phyloP scores from a whole-genome alignment of 768 basidiomycete genomes.

The Crucibulum laeve region DNA sequence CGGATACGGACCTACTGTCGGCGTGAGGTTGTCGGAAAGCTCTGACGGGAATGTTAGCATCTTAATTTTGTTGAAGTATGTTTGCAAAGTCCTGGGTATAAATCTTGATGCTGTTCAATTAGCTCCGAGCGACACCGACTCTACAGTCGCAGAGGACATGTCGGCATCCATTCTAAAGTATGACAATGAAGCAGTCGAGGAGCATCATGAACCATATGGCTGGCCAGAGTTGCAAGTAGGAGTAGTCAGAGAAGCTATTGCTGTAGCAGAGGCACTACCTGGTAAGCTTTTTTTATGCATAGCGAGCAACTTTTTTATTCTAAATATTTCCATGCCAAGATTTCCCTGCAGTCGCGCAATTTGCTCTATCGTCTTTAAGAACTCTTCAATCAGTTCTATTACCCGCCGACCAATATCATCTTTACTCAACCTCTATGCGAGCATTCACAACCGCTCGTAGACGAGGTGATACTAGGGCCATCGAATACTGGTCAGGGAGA shows the following conservation, averaged over 20 bases:
- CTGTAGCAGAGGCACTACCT: constrained; percentile 86
- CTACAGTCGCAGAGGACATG: constrained; percentile 5
- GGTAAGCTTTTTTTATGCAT: constrained; percentile 41
- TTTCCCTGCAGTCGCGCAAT: constrained; percentile 79
- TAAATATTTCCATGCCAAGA: constrained; percentile 39
- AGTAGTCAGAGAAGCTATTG: constrained; percentile 88
- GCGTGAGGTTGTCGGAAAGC: constrained; percentile 69
- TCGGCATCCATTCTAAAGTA: constrained; percentile 15
- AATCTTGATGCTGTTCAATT: constrained; percentile 69
- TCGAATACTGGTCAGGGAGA: constrained; percentile 87
- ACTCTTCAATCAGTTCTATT: constrained; percentile 65
- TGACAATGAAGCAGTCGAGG: constrained; percentile 38
- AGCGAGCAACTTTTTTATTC: background rate
- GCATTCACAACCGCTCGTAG: constrained; percentile 73
- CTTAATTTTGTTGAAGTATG: constrained; percentile 66
- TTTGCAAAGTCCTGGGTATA: constrained; percentile 79
- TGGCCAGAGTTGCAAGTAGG: constrained; percentile 96
- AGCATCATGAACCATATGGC: constrained; percentile 59
- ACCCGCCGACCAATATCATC: constrained; percentile 73
- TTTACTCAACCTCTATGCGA: constrained; percentile 67
- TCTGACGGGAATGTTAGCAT: constrained; percentile 79
- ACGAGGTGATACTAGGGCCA: constrained; percentile 63
- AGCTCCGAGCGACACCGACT: constrained; percentile 21
- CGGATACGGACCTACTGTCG: constrained; percentile 50
- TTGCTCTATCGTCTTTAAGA: constrained; percentile 84